These are phyloP conservation scores for Neonectria faginata DNA, from an alignment of 2,329 filamentous ascomycete genomes.

Conservation along the genomic window DNA sequence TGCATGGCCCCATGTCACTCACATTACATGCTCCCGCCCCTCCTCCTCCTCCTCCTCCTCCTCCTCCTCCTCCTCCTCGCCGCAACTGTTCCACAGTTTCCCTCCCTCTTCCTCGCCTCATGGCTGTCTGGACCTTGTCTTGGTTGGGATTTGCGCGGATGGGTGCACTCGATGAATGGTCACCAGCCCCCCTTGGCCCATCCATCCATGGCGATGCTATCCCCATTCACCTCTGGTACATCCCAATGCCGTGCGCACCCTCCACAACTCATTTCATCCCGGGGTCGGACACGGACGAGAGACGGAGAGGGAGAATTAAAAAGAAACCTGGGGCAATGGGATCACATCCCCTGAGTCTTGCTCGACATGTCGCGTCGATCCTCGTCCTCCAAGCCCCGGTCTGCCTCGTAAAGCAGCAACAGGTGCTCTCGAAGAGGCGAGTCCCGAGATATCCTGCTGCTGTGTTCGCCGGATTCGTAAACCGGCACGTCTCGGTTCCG, in stretches of 20 bases:
- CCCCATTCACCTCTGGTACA: conserved; percentile 19
- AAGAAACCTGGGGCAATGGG: conserved; percentile 19
- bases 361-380: conserved; percentile 25
- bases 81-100: conserved; percentile 10
- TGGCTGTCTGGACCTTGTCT: conserved; percentile 6
- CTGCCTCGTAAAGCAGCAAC: conserved; percentile 13
- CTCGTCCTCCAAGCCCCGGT: conserved; percentile 8
- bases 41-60: conserved; percentile 14
- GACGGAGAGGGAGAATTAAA: not conserved
- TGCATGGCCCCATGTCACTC: conserved; percentile 21
- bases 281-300: conserved; percentile 13
- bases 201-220: conserved; percentile 17
- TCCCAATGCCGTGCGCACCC: conserved; percentile 23
- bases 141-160: conserved; percentile 15
- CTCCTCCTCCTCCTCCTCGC: conserved; percentile 12
- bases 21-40: conserved; percentile 27
- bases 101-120: conserved; percentile 15
- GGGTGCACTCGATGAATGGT: conserved; percentile 21
- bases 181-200: conserved; percentile 16
- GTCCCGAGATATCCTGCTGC: conserved; percentile 7
- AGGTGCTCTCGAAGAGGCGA: not conserved
- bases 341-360: conserved; percentile 13
- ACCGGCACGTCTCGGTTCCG: not conserved
- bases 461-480: not conserved
- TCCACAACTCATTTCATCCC: conserved; percentile 12